phyloP scores from a whole-genome alignment of 768 basidiomycete species.

The Rhizopogon salebrosus region DNA sequence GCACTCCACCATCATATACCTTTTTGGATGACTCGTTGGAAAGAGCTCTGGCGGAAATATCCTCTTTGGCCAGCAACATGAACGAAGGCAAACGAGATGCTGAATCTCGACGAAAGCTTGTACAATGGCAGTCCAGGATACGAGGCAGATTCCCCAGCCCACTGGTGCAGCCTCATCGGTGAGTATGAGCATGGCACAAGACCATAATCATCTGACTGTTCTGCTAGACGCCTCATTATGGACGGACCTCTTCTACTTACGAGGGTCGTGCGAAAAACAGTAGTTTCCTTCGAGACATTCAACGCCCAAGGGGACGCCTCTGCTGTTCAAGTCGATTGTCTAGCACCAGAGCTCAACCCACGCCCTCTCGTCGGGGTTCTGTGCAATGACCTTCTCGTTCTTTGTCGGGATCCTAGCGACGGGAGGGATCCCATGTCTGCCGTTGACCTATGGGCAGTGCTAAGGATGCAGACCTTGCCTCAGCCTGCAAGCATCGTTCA shows the following conservation, averaged over 20 bases:
- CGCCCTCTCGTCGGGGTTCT: constrained; percentile 75
- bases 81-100: constrained; percentile 97
- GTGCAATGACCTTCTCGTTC: constrained; percentile 90
- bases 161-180: constrained; percentile 97
- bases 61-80: constrained; percentile 87
- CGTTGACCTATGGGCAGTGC: constrained; percentile 95
- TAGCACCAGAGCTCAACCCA: constrained; percentile 82
- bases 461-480: constrained; percentile 90
- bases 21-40: constrained; percentile 81
- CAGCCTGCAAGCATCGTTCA: constrained; percentile 89
- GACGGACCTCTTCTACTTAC: constrained; percentile 83
- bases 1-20: constrained; percentile 76
- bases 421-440: constrained; percentile 66
- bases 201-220: constrained; percentile 7
- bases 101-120: constrained; percentile 86
- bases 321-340: constrained; percentile 84
- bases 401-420: constrained; percentile 82
- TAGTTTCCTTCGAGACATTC: constrained; percentile 75
- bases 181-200: constrained; percentile 17
- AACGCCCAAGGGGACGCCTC: constrained; percentile 73
- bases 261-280: constrained; percentile 84
- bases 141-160: constrained; percentile 91
- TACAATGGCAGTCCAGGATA: constrained; percentile 88
- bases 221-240: constrained; percentile 78
- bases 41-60: constrained; percentile 81